Base-by-base conservation (phyloP, 768 basidiomycete genomes). In the Ramaria sp. region DNA sequence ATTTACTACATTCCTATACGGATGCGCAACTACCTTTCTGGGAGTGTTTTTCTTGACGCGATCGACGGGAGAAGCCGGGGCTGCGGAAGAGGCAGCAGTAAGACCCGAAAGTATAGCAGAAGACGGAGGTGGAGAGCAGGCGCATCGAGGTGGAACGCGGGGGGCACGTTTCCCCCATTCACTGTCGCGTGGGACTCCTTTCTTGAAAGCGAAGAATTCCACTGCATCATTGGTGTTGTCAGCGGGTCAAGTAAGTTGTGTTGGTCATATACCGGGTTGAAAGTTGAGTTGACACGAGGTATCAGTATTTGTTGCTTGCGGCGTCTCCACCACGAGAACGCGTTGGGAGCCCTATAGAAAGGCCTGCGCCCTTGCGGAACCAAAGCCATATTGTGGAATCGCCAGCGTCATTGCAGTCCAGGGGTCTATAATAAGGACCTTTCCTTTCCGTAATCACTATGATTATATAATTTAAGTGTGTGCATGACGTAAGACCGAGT, bases 11-110 rank as follows among this genome's bases (percentile, higher is more conserved):
- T 93, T 93, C 69, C 64, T 89, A 20, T 91, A 92, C 66, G 91
- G 91, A 52, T 90, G 88, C 67, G 81, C 77, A 0, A 86, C 91
- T n/a, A 94, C 91, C 1, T 94, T 95, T 63, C 71, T 81, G 7
- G 94, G 93, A 0, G 91, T 96, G 2, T 91, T 89, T 67, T 80
- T 94, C 57, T 86, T 95, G 59, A 87, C 92, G 5, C 85, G 82
- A 77, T 73, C 78, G 2, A 76, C 81, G 15, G 51, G 62, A 15
- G 51, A 60, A 24, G 65, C 63, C 31, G 65, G 59, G 27, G 61
- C 57, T 42, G 64, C 66, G 17, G 72, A 72, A 51, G 64, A 55
- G 38, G 60, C 4, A 10, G 45, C 42, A 10, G 41, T 45, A 6
- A 2, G 13, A 46, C 24, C 55, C 15, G 33, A 47, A 4, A 33